Evolutionary conservation across 2,329 filamentous ascomycete species (phyloP).

Genomic region (Stagonosporopsis chrysanthemi): DNA sequence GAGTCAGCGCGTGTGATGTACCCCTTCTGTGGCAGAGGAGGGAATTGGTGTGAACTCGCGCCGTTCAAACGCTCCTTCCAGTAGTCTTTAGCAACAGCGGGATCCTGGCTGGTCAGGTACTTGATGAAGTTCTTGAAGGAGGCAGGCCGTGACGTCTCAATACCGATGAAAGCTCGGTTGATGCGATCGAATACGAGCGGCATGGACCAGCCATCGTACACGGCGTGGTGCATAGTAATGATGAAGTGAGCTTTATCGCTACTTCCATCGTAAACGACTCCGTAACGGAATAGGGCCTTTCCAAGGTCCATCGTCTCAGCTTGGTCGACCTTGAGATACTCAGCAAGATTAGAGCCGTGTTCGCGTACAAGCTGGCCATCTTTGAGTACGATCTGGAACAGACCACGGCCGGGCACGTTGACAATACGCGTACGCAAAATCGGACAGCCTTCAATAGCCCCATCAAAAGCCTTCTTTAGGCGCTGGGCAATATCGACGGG

Average conservation of each 20-base stretch:
- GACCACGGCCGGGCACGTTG: conserved; percentile 46
- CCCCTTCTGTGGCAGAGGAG: conserved; percentile 55
- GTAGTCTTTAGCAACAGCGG: conserved; percentile 53
- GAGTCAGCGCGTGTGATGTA: conserved; percentile 60
- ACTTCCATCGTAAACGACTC: conserved; percentile 38
- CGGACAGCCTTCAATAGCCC: conserved; percentile 37
- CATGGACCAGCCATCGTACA: conserved; percentile 60
- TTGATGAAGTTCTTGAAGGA: conserved; percentile 60
- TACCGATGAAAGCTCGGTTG: conserved; percentile 40
- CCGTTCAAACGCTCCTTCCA: conserved; percentile 58
- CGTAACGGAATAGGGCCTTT: conserved; percentile 48
- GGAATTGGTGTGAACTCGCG: conserved; percentile 59
- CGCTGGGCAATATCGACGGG: conserved; percentile 41
- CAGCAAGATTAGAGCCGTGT: conserved; percentile 32
- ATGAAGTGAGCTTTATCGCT: conserved; percentile 52
- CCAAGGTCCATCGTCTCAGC: conserved; percentile 51
- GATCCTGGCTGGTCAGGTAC: conserved; percentile 55
- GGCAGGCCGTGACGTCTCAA: conserved; percentile 36
- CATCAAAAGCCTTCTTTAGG: conserved; percentile 50
- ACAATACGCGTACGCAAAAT: conserved; percentile 53
- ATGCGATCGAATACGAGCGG: conserved; percentile 47
- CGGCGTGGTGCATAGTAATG: conserved; percentile 60
- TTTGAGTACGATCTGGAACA: conserved; percentile 51
- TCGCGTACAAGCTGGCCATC: conserved; percentile 41
- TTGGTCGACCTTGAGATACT: conserved; percentile 48